Evolutionary conservation across 192 early-diverging fungal genomes (phyloP), one percentile per base, ranked within the genome.

Genomic region (Coemansia sp.): DNA sequence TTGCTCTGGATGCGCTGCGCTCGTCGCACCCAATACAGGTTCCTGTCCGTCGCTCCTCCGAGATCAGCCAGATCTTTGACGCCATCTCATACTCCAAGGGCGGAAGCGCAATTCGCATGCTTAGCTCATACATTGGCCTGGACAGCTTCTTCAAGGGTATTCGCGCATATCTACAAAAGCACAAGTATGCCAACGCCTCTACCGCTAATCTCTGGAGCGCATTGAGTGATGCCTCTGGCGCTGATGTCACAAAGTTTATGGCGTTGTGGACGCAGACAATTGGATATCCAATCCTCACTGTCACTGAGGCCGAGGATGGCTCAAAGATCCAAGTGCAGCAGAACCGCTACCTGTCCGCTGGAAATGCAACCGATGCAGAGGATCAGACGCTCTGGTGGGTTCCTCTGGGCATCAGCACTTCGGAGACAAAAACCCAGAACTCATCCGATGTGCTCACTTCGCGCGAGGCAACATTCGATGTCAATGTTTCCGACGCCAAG

Each of bases 51-150:
- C 87, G 89, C 70, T 89, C 95, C 20, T 81, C 89, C 29, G 92
- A 97, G 74, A 93, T 98, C 73, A 83, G 86, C 67, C 92, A 97
- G 75, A 97, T 98, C 65, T 98, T 98, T 69, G 96, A 98, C 72
- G 93, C 92, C 23, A 95, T 98, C 30, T 88, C 86, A 43, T 92
- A 92, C 71, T 87, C 87, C 67, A 97, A 98, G 79, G 96, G 96
- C 20, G 94, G 92, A 7, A 90, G 88, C 46, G 93, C 95, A 48
- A 98, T 98, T 58, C 89, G 94, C 48, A 96, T 97, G 95, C 77
- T 98, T 59, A 90, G 88, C 64, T 84, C 89, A 13, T 91, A 85
- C 73, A 67, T 93, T 0, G 89, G 88, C 10, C 78, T 84, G 12
- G 84, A 93, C 30, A 84, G 79, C 20, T 91, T 93, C 75, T 79